Evolutionary conservation across 352 stramenopile genomes (phyloP).

Genomic region (Pythium periplocum): DNA sequence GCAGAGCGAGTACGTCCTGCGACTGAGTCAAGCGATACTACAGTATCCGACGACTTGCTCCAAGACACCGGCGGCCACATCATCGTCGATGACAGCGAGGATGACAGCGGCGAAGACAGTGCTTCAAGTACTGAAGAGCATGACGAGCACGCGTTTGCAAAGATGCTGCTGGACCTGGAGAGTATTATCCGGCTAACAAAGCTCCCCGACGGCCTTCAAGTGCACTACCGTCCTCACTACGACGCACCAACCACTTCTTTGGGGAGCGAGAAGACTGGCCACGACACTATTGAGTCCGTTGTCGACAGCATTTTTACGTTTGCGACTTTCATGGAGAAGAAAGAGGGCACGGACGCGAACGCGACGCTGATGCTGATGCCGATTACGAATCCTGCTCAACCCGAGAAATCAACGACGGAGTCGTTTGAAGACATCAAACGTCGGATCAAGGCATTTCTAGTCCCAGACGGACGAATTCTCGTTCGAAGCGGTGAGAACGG

Average conservation of each 20-base stretch:
- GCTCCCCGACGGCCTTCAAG: conserved; percentile 69
- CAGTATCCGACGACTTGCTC: conserved; percentile 6
- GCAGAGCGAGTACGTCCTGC: not conserved
- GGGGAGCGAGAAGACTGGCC: conserved; percentile 11
- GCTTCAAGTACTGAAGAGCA: conserved; percentile 38
- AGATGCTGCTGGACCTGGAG: conserved; percentile 69
- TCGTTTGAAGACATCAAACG: conserved; percentile 49
- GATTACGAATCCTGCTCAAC: conserved; percentile 21
- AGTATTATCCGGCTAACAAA: conserved; percentile 83
- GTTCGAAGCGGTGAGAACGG: conserved; percentile 19
- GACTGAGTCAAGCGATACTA: conserved; percentile 2
- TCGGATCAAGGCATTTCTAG: conserved; percentile 67
- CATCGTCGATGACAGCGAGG: conserved; percentile 17
- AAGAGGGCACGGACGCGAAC: conserved; percentile 28
- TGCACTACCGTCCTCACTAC: conserved; percentile 78
- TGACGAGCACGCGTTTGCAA: conserved; percentile 38
- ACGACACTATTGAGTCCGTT: conserved; percentile 11
- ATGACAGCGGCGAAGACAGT: conserved; percentile 35
- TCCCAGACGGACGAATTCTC: conserved; percentile 52
- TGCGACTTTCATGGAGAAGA: conserved; percentile 44
- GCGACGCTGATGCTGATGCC: conserved; percentile 55
- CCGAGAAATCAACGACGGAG: conserved; percentile 14
- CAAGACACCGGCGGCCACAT: conserved; percentile 6
- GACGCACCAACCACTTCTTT: conserved; percentile 30
- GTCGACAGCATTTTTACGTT: conserved; percentile 70